Conservation (phyloP, 495 filamentous ascomycete genomes). For the Jackrogersella multiformis region DNA sequence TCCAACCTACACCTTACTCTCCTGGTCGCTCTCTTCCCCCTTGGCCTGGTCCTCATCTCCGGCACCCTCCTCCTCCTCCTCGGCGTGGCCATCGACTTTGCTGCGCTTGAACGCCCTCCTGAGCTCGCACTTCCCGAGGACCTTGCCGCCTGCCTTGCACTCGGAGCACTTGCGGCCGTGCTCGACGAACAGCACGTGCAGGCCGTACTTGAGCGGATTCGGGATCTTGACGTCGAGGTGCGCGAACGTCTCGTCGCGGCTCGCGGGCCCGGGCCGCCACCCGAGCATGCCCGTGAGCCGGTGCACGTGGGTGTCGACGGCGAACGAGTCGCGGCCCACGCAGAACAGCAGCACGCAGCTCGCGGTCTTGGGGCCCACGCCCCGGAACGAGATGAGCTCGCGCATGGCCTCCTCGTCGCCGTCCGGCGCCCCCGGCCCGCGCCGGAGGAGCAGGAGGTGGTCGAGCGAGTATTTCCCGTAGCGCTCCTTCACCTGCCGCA, state of each 20-base stretch:
- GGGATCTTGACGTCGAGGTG: conserved; percentile 83
- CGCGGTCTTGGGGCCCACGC: conserved; percentile 89
- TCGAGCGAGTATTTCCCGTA: conserved; percentile 72
- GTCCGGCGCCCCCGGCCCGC: conserved; percentile 53
- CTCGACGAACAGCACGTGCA: conserved; percentile 82
- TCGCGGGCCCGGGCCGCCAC: conserved; percentile 73
- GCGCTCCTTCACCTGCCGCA: conserved; percentile 74
- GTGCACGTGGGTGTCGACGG: conserved; percentile 86
- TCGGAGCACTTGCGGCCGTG: conserved; percentile 81
- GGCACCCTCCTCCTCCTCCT: conserved; percentile 5
- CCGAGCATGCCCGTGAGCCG: conserved; percentile 79
- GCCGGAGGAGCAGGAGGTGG: conserved; percentile 68
- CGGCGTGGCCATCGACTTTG: conserved; percentile 8
- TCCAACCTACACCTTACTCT: neutral
- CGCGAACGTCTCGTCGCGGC: conserved; percentile 72
- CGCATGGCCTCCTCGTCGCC: conserved; percentile 73
- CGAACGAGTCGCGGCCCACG: conserved; percentile 74
- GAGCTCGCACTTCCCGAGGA: conserved; percentile 36
- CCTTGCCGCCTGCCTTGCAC: conserved; percentile 67
- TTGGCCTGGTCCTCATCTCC: conserved; percentile 1
- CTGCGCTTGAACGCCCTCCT: conserved; percentile 34
- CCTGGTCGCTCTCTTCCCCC: neutral
- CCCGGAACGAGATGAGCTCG: conserved; percentile 75
- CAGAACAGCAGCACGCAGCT: conserved; percentile 84
- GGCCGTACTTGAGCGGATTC: conserved; percentile 79